These are phyloP conservation scores for Hymenoscyphus fraxineus DNA, from an alignment of 2,329 filamentous ascomycete genomes.

Conservation along the genomic window DNA sequence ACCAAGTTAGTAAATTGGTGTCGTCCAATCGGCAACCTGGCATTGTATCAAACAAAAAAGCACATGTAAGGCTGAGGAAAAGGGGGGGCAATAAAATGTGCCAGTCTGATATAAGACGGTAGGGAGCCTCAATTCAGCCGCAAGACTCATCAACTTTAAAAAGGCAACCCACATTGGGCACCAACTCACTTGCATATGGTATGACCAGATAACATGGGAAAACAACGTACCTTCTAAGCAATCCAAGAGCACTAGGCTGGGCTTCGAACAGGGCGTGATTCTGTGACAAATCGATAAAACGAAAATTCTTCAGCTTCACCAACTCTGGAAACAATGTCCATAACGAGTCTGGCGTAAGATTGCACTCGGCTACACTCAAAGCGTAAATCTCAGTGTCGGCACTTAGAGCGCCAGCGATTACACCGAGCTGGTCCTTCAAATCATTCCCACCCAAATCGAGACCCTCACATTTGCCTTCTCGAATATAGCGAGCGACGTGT, in stretches of 20 bases:
- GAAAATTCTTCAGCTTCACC: conserved; percentile 65
- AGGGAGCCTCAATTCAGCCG: conserved; percentile 11
- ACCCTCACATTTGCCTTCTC: conserved; percentile 75
- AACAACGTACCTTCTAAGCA: conserved; percentile 66
- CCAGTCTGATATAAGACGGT: conserved; percentile 12
- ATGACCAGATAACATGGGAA: neutral
- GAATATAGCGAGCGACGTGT: conserved; percentile 73
- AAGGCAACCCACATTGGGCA: conserved; percentile 5
- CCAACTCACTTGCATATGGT: conserved; percentile 2
- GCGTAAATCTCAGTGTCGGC: conserved; percentile 65
- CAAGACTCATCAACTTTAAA: conserved; percentile 3
- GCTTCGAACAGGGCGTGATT: conserved; percentile 76
- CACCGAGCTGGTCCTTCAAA: conserved; percentile 51
- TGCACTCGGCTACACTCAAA: conserved; percentile 81
- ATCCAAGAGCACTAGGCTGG: conserved; percentile 67
- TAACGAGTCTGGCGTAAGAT: conserved; percentile 68
- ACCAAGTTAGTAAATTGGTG: conserved; percentile 21
- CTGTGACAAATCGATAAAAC: conserved; percentile 89
- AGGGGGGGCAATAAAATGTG: neutral
- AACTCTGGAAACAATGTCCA: conserved; percentile 73
- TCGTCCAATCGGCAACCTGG: conserved; percentile 5
- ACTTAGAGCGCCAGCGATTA: conserved; percentile 50
- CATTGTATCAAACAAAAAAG: neutral
- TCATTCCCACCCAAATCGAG: conserved; percentile 88
- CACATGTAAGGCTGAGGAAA: conserved; percentile 6